Base-by-base conservation (phyloP, 768 basidiomycete species). In the Naganishia friedmannii region DNA sequence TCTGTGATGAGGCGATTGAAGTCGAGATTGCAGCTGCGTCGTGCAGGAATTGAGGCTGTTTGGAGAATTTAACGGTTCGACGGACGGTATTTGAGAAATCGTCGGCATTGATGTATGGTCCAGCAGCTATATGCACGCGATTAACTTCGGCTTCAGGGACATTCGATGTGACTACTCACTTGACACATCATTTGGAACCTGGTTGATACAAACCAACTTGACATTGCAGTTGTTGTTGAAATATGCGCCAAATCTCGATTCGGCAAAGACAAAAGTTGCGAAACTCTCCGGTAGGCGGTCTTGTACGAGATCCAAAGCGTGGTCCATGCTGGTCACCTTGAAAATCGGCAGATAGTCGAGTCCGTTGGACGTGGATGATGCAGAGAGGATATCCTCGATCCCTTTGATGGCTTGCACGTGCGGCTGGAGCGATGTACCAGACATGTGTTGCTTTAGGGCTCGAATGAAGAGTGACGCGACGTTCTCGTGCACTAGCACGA, bases 311-410 rank as follows among this genome's bases (percentile, higher is more conserved):
- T 70, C 69, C 15, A 70, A 17, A 3, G 69, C 69, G 26, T 48
- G 53, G 37, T 70, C 69, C 17, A 70, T 29, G n/a, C 63, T 54
- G 19, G 34, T 39, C 28, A 70, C 69, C 42, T 23, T 32, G 28
- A 70, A 70, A 10, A 70, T 42, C 3, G 69, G 69, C 37, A 70
- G 32, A 29, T 70, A 70, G 53, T 66, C 65, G 9, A 69, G 68
- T 45, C 63, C 65, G 26, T 17, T 39, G 39, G 39, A 39, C 10
- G 46, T 67, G 1, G 48, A 31, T 2, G 32, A 12, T 4, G 34
- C 34, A 21, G 67, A 39, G 19, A 70, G 21, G 13, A 66, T 32
- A 42, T 65, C 51, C 15, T 39, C 39, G 26, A 69, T 46, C 2
- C n/a, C 68, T 10, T 39, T 66, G 34, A 65, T 37, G 9, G 31